Evolutionary conservation across 768 basidiomycete species (phyloP).

Genomic region (Boletus speciosus): DNA sequence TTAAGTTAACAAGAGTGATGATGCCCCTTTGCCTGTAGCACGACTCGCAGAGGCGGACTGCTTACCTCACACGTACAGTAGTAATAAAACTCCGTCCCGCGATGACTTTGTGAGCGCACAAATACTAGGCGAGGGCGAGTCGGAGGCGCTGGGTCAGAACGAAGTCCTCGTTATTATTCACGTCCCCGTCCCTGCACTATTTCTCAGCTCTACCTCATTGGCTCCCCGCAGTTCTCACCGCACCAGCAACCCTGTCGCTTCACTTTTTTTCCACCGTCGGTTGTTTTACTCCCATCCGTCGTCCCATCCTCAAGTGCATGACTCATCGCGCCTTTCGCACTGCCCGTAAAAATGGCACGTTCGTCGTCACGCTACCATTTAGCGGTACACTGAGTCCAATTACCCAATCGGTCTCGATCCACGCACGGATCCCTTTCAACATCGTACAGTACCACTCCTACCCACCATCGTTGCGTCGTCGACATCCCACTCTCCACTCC

Average conservation of each 20-base stretch:
- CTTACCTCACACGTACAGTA: constrained; percentile 16
- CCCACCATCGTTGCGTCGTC: not conserved
- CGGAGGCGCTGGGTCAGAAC: not conserved
- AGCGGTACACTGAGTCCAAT: not conserved
- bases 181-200: not conserved
- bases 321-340: not conserved
- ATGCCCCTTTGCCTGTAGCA: constrained; percentile 4
- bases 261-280: not conserved
- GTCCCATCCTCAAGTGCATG: not conserved
- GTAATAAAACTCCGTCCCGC: constrained; percentile 2
- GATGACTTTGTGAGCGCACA: not conserved
- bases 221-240: constrained; percentile 3
- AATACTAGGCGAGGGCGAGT: not conserved
- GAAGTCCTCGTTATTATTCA: not conserved
- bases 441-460: not conserved
- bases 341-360: not conserved
- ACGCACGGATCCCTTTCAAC: not conserved
- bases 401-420: not conserved
- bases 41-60: not conserved
- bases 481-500: not conserved
- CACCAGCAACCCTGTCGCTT: not conserved
- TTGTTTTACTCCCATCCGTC: not conserved
- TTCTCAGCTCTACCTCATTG: constrained; percentile 1
- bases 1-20: too few relatives aligned
- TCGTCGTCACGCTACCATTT: not conserved